Base-by-base conservation (phyloP, 768 basidiomycete genomes). In the Macrolepiota fuliginosa region DNA sequence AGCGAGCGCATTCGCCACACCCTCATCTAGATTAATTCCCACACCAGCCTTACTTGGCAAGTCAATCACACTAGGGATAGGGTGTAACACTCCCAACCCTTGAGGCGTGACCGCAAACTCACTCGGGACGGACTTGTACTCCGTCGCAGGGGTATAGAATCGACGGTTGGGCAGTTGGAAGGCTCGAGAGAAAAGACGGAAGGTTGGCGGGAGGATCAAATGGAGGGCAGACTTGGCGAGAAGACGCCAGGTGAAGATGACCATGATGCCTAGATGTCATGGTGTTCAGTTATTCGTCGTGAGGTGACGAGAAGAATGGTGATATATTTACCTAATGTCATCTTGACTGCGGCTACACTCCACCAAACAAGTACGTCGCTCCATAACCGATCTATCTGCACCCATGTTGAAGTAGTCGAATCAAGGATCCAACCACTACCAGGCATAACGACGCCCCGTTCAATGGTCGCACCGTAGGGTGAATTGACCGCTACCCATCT, bases 111-210 rank as follows among this genome's bases (percentile, higher is more conserved):
- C 64, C 13, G 74, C 74, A 65, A 81, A 79, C 63, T 88, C 85
- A 36, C 82, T 75, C 0, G 89, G 89, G 1, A 91, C 84, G 27
- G 73, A 80, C 32, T 80, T 81, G 72, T 97, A 97, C 66, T 95
- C 94, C 67, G 94, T 94, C 32, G 95, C 92, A 29, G 94, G 90
- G 4, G 88, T 91, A 72, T 98, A 97, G 75, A 93, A 94, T 15
- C 93, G 81, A 10, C 96, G 83, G 63, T 87, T 85, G 0, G 96
- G 96, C 3, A 98, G 83, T 7, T 78, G 78, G 68, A 92, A 82
- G 40, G 84, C 78, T 29, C 80, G 82, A 7, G 91, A 81, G 63
- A 92, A 78, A 49, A 86, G 75, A 61, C 96, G 89, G 81, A 94
- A 97, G 17, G 87, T 79, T 0, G 94, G 92, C 0, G 96, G 96